Percentiles rank a stretch among this genome's conserved stretches.
These are phyloP conservation scores for Annulohypoxylon stygium DNA, from an alignment of 495 filamentous ascomycete species.

Conservation along the genomic window DNA sequence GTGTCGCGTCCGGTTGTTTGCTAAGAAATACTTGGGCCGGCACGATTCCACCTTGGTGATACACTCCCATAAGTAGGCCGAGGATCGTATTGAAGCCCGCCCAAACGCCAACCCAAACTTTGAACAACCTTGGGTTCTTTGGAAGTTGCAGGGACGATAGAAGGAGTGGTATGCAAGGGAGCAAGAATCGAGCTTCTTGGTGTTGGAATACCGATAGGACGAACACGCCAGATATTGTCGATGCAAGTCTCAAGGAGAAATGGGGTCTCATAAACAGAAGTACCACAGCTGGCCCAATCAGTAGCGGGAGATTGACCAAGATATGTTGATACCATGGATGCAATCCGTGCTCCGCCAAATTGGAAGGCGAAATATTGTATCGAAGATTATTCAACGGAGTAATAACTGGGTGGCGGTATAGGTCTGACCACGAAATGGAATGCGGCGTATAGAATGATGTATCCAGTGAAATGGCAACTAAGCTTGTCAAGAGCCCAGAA, in stretches of 20 bases:
- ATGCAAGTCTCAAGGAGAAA: conserved; percentile 72
- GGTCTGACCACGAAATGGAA: conserved; percentile 68
- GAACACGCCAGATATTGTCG: conserved; percentile 83
- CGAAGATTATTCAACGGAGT: conserved; percentile 92
- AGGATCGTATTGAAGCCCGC: conserved; percentile 83
- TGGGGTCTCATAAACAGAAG: conserved; percentile 73
- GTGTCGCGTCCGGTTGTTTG: conserved; percentile 69
- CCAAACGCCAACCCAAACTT: conserved; percentile 77
- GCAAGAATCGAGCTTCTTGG: conserved; percentile 94
- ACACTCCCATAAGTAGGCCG: conserved; percentile 88
- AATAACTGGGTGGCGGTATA: conserved; percentile 73
- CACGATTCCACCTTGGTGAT: conserved; percentile 94
- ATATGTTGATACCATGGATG: conserved; percentile 94
- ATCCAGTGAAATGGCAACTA: conserved; percentile 81
- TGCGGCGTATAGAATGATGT: conserved; percentile 81
- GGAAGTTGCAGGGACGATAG: conserved; percentile 84
- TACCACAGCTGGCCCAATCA: conserved; percentile 87
- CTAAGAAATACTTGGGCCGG: conserved; percentile 78
- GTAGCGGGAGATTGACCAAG: conserved; percentile 84
- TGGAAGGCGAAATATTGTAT: conserved; percentile 82
- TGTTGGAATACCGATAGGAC: conserved; percentile 89
- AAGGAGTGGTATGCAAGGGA: conserved; percentile 89
- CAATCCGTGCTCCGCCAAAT: conserved; percentile 89
- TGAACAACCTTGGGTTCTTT: conserved; percentile 61
- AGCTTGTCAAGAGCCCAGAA: conserved; percentile 71